Evolutionary conservation across 176 grass and related monocot genomes (phyloP).

Genomic region (Eremochloa ophiuroides): DNA sequence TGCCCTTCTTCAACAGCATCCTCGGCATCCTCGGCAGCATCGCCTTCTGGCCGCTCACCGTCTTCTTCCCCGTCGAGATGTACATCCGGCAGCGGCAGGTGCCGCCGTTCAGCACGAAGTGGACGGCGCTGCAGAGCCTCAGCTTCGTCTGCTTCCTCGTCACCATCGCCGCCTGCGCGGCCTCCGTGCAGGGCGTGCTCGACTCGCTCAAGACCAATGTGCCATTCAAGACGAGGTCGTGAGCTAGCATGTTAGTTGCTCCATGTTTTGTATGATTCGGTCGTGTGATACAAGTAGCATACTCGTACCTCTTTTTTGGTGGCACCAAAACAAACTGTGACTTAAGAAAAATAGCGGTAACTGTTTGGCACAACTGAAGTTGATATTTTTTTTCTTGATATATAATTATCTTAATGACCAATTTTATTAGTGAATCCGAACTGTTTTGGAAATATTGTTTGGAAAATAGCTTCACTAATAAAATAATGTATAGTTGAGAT

Average conservation of each 20-base stretch:
- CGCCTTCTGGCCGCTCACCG: conserved; percentile 92
- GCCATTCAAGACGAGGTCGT: conserved; percentile 59
- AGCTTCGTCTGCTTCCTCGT: conserved; percentile 87
- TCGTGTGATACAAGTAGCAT: background rate
- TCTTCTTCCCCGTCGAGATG: conserved; percentile 87
- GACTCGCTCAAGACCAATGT: conserved; percentile 51
- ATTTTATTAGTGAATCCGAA: too few species aligned
- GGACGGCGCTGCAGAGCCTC: conserved; percentile 58
- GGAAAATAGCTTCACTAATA: too few species aligned
- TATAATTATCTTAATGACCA: too few species aligned
- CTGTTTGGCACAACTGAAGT: too few species aligned
- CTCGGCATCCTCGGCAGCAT: conserved; percentile 68
- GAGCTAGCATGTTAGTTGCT: background rate
- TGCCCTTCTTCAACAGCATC: conserved; percentile 96
- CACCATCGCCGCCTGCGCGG: conserved; percentile 48
- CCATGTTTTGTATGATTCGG: background rate
- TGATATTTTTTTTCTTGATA: too few species aligned
- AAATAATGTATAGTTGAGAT: too few species aligned
- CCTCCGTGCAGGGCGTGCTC: conserved; percentile 66
- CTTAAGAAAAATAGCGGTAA: too few species aligned
- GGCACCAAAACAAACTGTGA: background rate
- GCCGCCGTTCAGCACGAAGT: conserved; percentile 32
- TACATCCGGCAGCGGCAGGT: conserved; percentile 52
- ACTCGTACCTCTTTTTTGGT: background rate
- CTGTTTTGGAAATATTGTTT: too few species aligned